Percentiles rank a stretch among this genome's conserved stretches.
These are phyloP conservation scores for Gastrodia elata DNA, from an alignment of 106 monocot species.

Conservation along the genomic window DNA sequence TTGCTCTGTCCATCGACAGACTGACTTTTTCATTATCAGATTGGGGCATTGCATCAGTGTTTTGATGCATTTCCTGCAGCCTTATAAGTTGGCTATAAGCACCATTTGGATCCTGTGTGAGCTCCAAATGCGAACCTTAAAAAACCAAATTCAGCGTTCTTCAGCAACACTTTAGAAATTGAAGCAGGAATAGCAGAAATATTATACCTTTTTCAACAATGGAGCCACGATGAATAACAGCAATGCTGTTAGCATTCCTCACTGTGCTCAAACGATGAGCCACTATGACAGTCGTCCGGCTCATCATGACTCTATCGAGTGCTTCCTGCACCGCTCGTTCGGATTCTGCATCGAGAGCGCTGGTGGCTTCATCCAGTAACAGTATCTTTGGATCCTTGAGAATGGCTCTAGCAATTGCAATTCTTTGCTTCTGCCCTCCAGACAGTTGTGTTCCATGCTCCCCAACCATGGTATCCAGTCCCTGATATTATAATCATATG, in stretches of 20 bases:
- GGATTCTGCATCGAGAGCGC: constrained; percentile 27
- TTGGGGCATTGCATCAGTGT: background rate
- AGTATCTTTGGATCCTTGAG: constrained; percentile 27
- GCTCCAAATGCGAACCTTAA: constrained; percentile 17
- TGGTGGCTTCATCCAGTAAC: constrained; percentile 28
- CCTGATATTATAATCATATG: constrained; percentile 8
- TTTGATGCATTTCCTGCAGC: constrained; percentile 14
- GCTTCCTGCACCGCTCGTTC: constrained; percentile 36
- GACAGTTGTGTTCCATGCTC: constrained; percentile 21
- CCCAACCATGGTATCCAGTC: constrained; percentile 23
- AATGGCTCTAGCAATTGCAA: constrained; percentile 33
- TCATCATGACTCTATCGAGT: constrained; percentile 29
- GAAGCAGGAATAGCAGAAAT: background rate
- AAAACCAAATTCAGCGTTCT: background rate
- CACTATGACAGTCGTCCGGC: constrained; percentile 29
- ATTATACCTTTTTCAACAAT: constrained; percentile 29
- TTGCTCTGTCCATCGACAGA: background rate
- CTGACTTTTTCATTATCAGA: constrained; percentile 1
- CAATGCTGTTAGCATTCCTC: constrained; percentile 22
- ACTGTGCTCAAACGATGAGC: constrained; percentile 36
- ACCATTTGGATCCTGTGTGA: constrained; percentile 16
- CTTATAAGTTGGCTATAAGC: constrained; percentile 22
- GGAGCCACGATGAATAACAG: constrained; percentile 21
- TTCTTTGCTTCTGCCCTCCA: constrained; percentile 23
- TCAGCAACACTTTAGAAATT: too few relatives aligned